Evolutionary conservation across 768 basidiomycete genomes (phyloP).

Genomic region (Lactarius deliciosus): DNA sequence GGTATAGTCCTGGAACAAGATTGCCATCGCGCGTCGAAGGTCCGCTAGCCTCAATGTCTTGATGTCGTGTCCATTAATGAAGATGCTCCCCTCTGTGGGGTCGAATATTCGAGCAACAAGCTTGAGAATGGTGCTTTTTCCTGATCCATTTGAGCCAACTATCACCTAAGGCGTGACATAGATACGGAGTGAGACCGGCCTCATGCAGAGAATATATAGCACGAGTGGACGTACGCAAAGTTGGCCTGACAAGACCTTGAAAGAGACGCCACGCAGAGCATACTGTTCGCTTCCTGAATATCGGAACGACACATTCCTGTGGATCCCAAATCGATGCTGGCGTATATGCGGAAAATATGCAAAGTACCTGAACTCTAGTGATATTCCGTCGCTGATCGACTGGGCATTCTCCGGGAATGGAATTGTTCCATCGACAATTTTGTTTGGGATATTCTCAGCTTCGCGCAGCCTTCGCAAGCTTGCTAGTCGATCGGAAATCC

Average conservation of each 20-base stretch:
- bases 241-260: conserved; percentile 67
- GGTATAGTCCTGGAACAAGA: conserved; percentile 81
- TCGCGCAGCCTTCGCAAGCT: conserved; percentile 64
- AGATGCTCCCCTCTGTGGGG: conserved; percentile 61
- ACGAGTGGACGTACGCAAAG: conserved; percentile 56
- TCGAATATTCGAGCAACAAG: conserved; percentile 71
- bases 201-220: not conserved
- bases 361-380: conserved; percentile 59
- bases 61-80: conserved; percentile 64
- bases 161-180: conserved; percentile 50
- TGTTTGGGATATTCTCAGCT: conserved; percentile 57
- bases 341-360: conserved; percentile 26
- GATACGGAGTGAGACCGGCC: not conserved
- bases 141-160: conserved; percentile 76
- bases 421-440: conserved; percentile 50
- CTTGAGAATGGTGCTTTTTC: conserved; percentile 78
- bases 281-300: conserved; percentile 55
- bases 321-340: conserved; percentile 21
- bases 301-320: conserved; percentile 67
- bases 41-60: conserved; percentile 58
- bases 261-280: conserved; percentile 64
- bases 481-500: conserved; percentile 53
- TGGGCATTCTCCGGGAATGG: conserved; percentile 38
- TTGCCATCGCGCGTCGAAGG: conserved; percentile 63
- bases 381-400: conserved; percentile 36